phyloP scores from a whole-genome alignment of 768 basidiomycete species.

The Imleria badia region DNA sequence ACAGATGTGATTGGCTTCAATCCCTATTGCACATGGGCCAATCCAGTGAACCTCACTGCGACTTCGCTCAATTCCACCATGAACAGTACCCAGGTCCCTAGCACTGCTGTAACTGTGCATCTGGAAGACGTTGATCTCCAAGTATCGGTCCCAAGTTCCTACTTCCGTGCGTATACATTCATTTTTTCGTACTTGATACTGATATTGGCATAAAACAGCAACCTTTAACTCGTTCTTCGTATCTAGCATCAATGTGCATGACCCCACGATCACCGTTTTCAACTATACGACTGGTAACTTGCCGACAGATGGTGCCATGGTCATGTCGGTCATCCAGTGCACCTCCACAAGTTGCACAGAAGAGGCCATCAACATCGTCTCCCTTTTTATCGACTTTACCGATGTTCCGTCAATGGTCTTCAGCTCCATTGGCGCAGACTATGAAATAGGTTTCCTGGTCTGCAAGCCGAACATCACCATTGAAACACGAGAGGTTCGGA shows the following conservation, averaged over 20 bases:
- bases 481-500: slow-evolving; percentile 22
- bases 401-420: slow-evolving; percentile 10
- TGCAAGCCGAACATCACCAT: slow-evolving; percentile 25
- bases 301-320: slow-evolving; percentile 14
- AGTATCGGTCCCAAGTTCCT: slow-evolving; percentile 14
- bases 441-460: slow-evolving; percentile 19
- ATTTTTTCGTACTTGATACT: neutral
- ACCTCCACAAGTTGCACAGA: slow-evolving; percentile 9
- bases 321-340: slow-evolving; percentile 18
- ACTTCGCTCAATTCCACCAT: slow-evolving; percentile 16
- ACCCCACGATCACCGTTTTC: slow-evolving; percentile 11
- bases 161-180: slow-evolving; percentile 12
- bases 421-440: slow-evolving; percentile 13
- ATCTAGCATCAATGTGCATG: slow-evolving; percentile 14
- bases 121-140: slow-evolving; percentile 7
- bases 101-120: slow-evolving; percentile 2
- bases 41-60: slow-evolving; percentile 14
- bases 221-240: slow-evolving; percentile 4
- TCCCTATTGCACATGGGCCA: slow-evolving; percentile 24
- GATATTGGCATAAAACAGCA: slow-evolving; percentile 2
- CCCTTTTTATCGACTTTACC: slow-evolving; percentile 14
- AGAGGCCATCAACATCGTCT: slow-evolving; percentile 5
- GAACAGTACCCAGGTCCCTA: slow-evolving; percentile 9
- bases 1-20: slow-evolving; percentile 23
- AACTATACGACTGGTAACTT: slow-evolving; percentile 17